Evolutionary conservation across 805 yeast genomes (phyloP), one percentile per base, ranked within the genome.

Genomic region (Hanseniaspora pseudoguilliermondii): DNA sequence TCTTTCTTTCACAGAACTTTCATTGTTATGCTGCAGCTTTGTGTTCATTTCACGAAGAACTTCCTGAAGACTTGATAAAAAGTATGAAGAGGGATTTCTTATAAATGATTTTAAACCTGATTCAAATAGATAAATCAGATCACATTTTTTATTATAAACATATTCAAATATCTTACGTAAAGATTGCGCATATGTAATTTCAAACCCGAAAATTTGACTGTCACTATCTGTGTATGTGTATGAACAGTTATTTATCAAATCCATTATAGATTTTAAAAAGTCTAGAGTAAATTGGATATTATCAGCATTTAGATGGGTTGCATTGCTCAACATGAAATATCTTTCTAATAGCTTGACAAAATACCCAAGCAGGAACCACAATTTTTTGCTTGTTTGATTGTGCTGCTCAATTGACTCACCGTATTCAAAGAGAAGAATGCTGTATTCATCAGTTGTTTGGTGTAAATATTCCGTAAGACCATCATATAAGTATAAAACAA

Each of bases 391-490:
- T 8, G 20, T 25, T 15, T 9, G 11, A 13, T 35, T 25, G 36
- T 52, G 47, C 1, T 27, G 27, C 11, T 32, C 35, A 23, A 21
- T 7, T 10, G 11, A 8, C n/a, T 32, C 38, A 10, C 13, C 18
- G 20, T 34, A 41, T 23, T 50, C 54, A 18, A 34, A 8, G 18
- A 50, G 34, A 10, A n/a, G n/a, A 5, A 34, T 29, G 10, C 27
- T 32, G 27, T 42, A 23, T 34, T 34, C 34, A 11, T 40, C 18
- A 13, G 13, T 32, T n/a, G 35, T 46, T 34, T 46, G 49, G 21
- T 46, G 38, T 3, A 52, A 15, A 44, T 44, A 52, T 43, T 52
- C 55, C 21, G 44, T 44, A 8, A 52, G 34, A 11, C 55, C 55
- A 20, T 52, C 55, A 35, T 25, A 52, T 32, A 52, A 18, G 34